Base-by-base conservation (phyloP, 257 asterid species). In the Sherardia arvensis region DNA sequence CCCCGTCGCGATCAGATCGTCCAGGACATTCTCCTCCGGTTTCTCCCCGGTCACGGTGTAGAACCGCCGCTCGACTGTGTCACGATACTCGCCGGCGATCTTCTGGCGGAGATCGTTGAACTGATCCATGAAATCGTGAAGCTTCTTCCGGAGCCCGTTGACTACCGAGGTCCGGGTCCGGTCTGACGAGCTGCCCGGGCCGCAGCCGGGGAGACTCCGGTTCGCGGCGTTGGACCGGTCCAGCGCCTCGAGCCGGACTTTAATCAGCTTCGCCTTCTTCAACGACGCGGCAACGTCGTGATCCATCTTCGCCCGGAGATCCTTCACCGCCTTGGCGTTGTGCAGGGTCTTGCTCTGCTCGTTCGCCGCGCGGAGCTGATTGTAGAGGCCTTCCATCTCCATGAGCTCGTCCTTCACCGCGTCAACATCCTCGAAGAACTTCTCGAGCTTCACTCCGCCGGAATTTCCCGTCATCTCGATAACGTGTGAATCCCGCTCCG, bases 391-490 rank as follows among this genome's bases (percentile, higher is more conserved):
- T 27, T 90, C 94, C 1, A 90, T 80, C 22, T 76, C 85, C 59
- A 66, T 65, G 29, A 87, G 81, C 75, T 83, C 88, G n/a, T 87
- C 90, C 65, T 87, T 84, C 53, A 87, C 69, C 5, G 83, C 79
- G 26, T 83, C 92, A 1, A 90, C 95, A 3, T 85, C 90, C 40
- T 74, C 82, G 69, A 89, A 89, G 70, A 87, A 90, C 22, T 82
- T 78, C 70, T 83, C 87, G 6, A 87, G 87, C 55, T 87, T 83
- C 27, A 73, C 87, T 25, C 90, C 91, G 54, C 76, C 76, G 5
- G 69, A 62, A 57, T 61, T 62, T 0, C 72, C 22, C 82, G 51
- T 43, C 51, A 79, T 79, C 45, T 79, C 72, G 21, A 75, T 59
- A n/a, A 74, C 55, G 71, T 79, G 84, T 26, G 87, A 75, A n/a